Evolutionary conservation across 2,329 filamentous ascomycete genomes (phyloP).

Genomic region (Pseudocercospora macadamiae): DNA sequence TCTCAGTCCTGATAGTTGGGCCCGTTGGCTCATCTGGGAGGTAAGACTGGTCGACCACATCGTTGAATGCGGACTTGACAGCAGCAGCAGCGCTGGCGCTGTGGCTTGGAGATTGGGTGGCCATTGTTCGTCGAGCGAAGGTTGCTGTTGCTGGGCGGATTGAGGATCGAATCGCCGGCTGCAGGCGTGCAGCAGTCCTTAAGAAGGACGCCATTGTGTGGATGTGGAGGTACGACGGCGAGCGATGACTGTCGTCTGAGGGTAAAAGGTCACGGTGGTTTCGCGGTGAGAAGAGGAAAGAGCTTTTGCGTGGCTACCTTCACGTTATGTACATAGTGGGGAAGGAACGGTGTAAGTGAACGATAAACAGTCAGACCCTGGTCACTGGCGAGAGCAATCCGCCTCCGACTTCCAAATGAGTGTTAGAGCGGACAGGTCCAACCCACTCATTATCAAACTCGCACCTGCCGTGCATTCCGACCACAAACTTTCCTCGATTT

Average conservation of each 20-base stretch:
- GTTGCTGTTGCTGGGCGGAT: slow-evolving; percentile 23
- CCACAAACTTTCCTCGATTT: neutral
- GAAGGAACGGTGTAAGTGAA: neutral
- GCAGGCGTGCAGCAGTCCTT: slow-evolving; percentile 36
- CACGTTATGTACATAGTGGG: slow-evolving; percentile 4
- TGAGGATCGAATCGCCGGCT: slow-evolving; percentile 30
- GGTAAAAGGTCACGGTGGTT: neutral
- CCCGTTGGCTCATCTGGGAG: slow-evolving; percentile 61
- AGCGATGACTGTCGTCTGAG: neutral
- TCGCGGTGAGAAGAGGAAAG: neutral
- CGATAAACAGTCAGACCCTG: neutral
- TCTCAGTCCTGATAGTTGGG: slow-evolving; percentile 60
- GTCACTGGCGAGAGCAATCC: no score
- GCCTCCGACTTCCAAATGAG: neutral
- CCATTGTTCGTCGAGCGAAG: slow-evolving; percentile 31
- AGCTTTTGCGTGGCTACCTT: neutral
- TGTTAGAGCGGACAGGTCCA: no score
- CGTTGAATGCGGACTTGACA: slow-evolving; percentile 27
- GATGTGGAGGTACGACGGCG: neutral
- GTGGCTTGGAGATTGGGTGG: slow-evolving; percentile 37
- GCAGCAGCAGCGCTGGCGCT: slow-evolving; percentile 36
- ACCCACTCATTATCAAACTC: no score
- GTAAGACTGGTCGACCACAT: slow-evolving; percentile 35
- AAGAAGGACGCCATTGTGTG: slow-evolving; percentile 38
- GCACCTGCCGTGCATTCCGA: neutral